A percentile compares a stretch with the other conserved stretches of the same genome.
Conservation (phyloP, 202 grass and related monocot genomes). For the Setaria italica region DNA sequence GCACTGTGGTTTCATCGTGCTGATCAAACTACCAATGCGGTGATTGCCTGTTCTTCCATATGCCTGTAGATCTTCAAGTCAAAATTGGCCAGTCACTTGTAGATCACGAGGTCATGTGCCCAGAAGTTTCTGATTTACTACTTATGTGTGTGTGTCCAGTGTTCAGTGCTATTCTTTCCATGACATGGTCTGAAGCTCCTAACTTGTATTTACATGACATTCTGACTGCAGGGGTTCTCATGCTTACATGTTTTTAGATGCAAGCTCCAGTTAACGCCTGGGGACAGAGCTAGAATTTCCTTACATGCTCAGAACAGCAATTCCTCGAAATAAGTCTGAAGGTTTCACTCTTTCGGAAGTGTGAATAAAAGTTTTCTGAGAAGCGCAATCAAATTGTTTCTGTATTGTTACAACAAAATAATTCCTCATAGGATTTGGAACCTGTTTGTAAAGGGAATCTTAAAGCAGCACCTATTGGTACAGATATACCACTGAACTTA, state of each 20-base stretch:
- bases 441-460: background rate
- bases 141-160: background rate
- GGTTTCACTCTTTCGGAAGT: background rate
- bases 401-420: background rate
- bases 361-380: background rate
- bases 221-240: background rate
- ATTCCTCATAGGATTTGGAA: background rate
- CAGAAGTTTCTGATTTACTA: slow-evolving; percentile 4
- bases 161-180: slow-evolving; percentile 10
- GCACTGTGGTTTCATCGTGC: background rate
- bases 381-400: background rate
- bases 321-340: background rate
- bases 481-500: slow-evolving; percentile 1
- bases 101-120: background rate
- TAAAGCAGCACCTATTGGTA: background rate
- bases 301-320: background rate
- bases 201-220: slow-evolving; percentile 11
- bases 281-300: background rate
- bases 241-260: slow-evolving; percentile 8
- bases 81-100: background rate
- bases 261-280: background rate
- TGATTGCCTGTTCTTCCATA: background rate
- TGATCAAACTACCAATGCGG: background rate
- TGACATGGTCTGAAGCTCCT: background rate
- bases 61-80: slow-evolving; percentile 19